A percentile compares a stretch with the other conserved stretches of the same genome.
Evolutionary conservation across 345 rosid genomes (phyloP).

Genomic region (Melaleuca alternifolia): DNA sequence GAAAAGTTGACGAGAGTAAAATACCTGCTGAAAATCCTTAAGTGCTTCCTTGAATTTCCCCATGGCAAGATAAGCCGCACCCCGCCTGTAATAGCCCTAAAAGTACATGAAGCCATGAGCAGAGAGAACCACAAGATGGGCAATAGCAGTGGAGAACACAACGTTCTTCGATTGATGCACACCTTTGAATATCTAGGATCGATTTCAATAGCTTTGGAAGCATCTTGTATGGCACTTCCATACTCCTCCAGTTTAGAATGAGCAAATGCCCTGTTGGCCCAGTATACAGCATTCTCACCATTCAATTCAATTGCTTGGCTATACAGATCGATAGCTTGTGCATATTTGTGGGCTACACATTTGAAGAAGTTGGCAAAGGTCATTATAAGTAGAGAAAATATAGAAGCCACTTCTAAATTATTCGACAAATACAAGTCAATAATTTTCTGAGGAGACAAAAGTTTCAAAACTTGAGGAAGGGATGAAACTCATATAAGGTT

Average conservation of each 20-base stretch:
- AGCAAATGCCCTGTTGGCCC: slow-evolving; percentile 95
- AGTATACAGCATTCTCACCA: slow-evolving; percentile 72
- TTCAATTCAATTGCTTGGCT: slow-evolving; percentile 69
- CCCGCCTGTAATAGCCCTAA: slow-evolving; percentile 94
- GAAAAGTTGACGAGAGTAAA: neutral
- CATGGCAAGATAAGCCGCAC: slow-evolving; percentile 95
- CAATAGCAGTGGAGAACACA: neutral
- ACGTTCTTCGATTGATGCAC: neutral
- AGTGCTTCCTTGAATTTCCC: slow-evolving; percentile 94
- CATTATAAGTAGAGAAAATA: neutral
- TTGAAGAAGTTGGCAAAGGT: neutral
- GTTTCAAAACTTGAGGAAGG: neutral
- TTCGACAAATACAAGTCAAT: neutral
- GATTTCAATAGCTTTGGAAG: slow-evolving; percentile 79
- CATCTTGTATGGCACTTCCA: slow-evolving; percentile 95
- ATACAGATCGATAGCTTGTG: slow-evolving; percentile 75
- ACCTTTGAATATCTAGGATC: slow-evolving; percentile 88
- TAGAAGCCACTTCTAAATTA: neutral
- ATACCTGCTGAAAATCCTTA: slow-evolving; percentile 93
- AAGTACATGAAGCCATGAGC: slow-evolving; percentile 9
- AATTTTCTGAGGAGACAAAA: neutral
- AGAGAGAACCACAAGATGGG: neutral
- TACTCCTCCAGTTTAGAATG: slow-evolving; percentile 93
- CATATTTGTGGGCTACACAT: slow-evolving; percentile 53
- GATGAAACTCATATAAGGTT: neutral